A percentile compares a stretch with the other conserved stretches of the same genome.
Evolutionary conservation across 2,329 filamentous ascomycete species (phyloP).

Genomic region (Pseudogymnoascus sp.): DNA sequence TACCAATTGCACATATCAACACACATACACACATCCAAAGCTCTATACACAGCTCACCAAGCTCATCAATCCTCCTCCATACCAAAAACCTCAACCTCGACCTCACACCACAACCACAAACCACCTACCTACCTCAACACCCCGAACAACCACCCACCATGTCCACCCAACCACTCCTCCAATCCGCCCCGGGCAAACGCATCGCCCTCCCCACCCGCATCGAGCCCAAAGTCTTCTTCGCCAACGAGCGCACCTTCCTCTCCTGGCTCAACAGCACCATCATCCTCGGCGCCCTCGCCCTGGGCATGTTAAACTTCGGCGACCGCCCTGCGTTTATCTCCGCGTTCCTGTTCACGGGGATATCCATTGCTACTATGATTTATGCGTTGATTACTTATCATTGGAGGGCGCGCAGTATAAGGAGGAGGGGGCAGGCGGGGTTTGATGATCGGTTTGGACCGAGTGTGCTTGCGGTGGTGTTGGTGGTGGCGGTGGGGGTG

Average conservation of each 20-base stretch:
- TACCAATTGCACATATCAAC: not conserved
- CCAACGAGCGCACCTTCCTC: constrained; percentile 97
- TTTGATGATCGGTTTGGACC: constrained; percentile 96
- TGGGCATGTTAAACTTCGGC: constrained; percentile 97
- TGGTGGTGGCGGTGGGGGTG: constrained; percentile 83
- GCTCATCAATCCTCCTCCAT: too few species aligned
- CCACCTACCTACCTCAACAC: not conserved
- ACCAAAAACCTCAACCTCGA: not conserved
- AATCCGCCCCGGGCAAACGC: constrained; percentile 91
- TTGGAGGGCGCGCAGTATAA: constrained; percentile 90
- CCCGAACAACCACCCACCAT: constrained; percentile 41
- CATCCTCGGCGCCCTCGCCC: constrained; percentile 89
- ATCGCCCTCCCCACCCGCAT: constrained; percentile 96
- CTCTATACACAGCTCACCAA: not conserved
- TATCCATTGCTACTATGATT: constrained; percentile 90
- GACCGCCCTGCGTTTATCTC: constrained; percentile 90
- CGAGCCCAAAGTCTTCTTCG: constrained; percentile 99
- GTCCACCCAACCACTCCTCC: constrained; percentile 94
- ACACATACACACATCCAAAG: not conserved
- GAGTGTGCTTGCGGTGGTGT: constrained; percentile 76
- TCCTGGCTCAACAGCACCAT: constrained; percentile 99
- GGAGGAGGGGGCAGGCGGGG: constrained; percentile 82
- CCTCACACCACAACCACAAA: constrained; percentile 8
- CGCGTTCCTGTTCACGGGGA: constrained; percentile 85
- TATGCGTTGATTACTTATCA: constrained; percentile 95